A percentile compares a stretch with the other conserved stretches of the same genome.
phyloP scores from a whole-genome alignment of 2,329 filamentous ascomycete genomes.

The Neofusicoccum sp. region DNA sequence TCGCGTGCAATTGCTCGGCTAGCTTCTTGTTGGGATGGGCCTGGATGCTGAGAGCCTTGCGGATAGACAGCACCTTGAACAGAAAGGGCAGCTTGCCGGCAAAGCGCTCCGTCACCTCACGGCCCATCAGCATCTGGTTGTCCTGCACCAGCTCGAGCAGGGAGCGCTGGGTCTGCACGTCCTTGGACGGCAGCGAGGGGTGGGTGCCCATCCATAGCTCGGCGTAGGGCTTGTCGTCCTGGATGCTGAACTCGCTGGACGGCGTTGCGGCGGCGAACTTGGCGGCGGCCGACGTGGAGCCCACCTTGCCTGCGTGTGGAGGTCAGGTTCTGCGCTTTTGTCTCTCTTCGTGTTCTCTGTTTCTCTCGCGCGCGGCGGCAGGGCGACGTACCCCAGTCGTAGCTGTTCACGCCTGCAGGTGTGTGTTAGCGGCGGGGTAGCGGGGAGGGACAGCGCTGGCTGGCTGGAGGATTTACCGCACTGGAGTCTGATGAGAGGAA shows the following conservation, averaged over 20 bases:
- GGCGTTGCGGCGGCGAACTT: conserved; percentile 86
- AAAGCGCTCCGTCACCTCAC: conserved; percentile 73
- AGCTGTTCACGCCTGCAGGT: conserved; percentile 87
- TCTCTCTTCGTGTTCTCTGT: background rate
- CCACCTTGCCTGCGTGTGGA: conserved; percentile 70
- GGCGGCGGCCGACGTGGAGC: conserved; percentile 82
- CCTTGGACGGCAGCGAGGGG: conserved; percentile 91
- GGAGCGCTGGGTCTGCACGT: conserved; percentile 79
- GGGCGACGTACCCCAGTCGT: conserved; percentile 78
- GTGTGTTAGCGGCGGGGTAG: conserved; percentile 30
- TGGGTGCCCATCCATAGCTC: conserved; percentile 99
- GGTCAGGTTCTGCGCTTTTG: conserved; percentile 27
- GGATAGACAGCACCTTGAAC: conserved; percentile 96
- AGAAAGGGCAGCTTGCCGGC: conserved; percentile 87
- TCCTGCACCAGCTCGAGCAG: conserved; percentile 86
- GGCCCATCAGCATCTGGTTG: conserved; percentile 80
- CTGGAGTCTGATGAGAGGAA: conserved; percentile 82
- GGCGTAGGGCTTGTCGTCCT: conserved; percentile 89
- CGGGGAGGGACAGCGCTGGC: conserved; percentile 21
- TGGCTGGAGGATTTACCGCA: conserved; percentile 56
- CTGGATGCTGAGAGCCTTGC: conserved; percentile 95
- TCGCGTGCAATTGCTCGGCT: conserved; percentile 82
- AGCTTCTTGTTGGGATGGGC: conserved; percentile 96
- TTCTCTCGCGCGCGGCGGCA: conserved; percentile 27
- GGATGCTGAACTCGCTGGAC: conserved; percentile 71